phyloP scores from a whole-genome alignment of 306 rosid genomes.

The Vachellia collinsii region DNA sequence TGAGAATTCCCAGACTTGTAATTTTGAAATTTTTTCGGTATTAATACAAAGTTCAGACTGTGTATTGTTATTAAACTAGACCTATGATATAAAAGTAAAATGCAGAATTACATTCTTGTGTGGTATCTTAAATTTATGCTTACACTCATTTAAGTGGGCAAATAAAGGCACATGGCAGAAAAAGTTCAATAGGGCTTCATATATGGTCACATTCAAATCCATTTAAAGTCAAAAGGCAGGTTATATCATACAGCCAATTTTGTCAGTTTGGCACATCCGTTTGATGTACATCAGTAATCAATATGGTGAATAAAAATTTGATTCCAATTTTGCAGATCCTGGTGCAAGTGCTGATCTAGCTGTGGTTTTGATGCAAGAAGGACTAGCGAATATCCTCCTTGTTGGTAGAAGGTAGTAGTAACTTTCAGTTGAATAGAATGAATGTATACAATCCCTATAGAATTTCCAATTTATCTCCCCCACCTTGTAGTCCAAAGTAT shows the following conservation, averaged over 20 bases:
- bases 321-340: conserved; percentile 68
- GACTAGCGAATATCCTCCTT: conserved; percentile 89
- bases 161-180: background rate
- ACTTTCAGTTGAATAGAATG: conserved; percentile 12
- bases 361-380: conserved; percentile 99
- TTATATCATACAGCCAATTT: background rate
- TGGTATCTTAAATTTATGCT: conserved; percentile 23
- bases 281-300: conserved; percentile 29
- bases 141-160: conserved; percentile 29
- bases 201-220: conserved; percentile 12
- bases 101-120: background rate
- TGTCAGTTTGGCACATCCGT: conserved; percentile 5
- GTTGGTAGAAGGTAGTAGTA: conserved; percentile 79
- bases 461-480: background rate
- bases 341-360: conserved; percentile 96
- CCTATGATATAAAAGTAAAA: background rate
- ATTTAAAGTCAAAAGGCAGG: conserved; percentile 12
- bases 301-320: conserved; percentile 8
- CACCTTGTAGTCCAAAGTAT: background rate
- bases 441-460: background rate
- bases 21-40: conserved; percentile 12
- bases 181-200: conserved; percentile 20
- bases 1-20: conserved; percentile 16
- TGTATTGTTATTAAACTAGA: background rate
- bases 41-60: conserved; percentile 7